Evolutionary conservation across 345 rosid genomes (phyloP), one percentile per base, ranked within the genome.

Genomic region (Sonneratia alba): DNA sequence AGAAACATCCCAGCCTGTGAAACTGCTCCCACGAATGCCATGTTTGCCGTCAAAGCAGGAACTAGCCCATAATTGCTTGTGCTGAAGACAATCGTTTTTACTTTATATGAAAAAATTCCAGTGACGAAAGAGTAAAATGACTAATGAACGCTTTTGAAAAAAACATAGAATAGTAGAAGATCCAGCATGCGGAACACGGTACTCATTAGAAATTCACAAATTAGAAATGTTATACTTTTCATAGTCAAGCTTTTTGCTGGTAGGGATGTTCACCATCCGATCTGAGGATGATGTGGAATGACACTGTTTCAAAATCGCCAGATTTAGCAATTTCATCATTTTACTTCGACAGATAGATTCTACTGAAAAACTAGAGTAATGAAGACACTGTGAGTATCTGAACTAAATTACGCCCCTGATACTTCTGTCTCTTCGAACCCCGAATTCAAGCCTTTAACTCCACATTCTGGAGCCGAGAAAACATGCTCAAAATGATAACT

Each of bases 21-120:
- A 77, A 91, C 88, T 56, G 97, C 95, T 87, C 97, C 97, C 83
- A 84, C 92, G 82, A 94, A 91, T 42, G 86, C 91, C 89, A 83
- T 83, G 77, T 94, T 94, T 67, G 98, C 97, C 36, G 96, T 94
- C 81, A 90, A 82, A 49, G 97, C 90, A 1, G 92, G 87, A 8
- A 92, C 86, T 73, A 73, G 83, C 95, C 96, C 87, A 71, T 70
- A 71, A 81, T 91, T 96, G 59, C 97, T 96, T 45, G 97, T 90
- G 72, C 98, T 97, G 69, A 87, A 94, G 69, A 85, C 87, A 66
- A 83, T 78, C 85, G 86, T 92, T 27, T 27, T 27, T 27, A 27
- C 32, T 27, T 27, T 27, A 27, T 27, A 27, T 27, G 32, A 27
- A 27, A 27, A 27, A 27, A 27, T 27, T 27, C 32, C 32, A 27